These are phyloP conservation scores for Russula virescens DNA, from an alignment of 768 basidiomycete genomes.

Conservation along the genomic window DNA sequence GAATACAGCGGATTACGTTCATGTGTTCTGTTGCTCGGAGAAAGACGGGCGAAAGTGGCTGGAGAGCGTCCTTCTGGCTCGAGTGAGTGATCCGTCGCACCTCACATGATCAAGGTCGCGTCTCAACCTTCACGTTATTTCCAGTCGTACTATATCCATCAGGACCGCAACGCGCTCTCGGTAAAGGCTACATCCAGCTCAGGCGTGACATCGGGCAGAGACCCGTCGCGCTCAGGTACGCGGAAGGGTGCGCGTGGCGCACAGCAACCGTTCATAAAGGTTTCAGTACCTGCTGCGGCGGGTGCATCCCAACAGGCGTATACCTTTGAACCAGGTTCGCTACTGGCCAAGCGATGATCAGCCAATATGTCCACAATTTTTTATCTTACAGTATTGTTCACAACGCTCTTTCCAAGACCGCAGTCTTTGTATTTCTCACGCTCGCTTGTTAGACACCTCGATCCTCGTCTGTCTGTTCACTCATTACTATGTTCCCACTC, in stretches of 20 bases:
- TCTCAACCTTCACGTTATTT: background rate
- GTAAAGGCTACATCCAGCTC: slow-evolving; percentile 32
- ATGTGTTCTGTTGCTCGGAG: slow-evolving; percentile 74
- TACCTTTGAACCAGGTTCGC: slow-evolving; percentile 71
- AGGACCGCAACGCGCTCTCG: slow-evolving; percentile 69
- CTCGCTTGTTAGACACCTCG: background rate
- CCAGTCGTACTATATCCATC: slow-evolving; percentile 78
- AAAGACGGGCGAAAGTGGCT: slow-evolving; percentile 74
- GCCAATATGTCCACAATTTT: background rate
- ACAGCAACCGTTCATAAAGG: slow-evolving; percentile 43
- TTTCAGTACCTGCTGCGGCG: slow-evolving; percentile 37
- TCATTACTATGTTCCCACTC: slow-evolving; percentile 7
- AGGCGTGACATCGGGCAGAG: slow-evolving; percentile 28
- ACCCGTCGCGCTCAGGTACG: slow-evolving; percentile 36
- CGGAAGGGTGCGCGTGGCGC: slow-evolving; percentile 36
- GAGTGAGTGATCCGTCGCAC: slow-evolving; percentile 47
- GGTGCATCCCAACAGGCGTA: slow-evolving; percentile 33
- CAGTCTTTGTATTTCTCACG: background rate
- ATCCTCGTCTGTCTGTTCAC: slow-evolving; percentile 1
- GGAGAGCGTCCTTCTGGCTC: slow-evolving; percentile 72
- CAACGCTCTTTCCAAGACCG: background rate
- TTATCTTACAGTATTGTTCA: slow-evolving; percentile 8
- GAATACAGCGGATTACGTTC: slow-evolving; percentile 80
- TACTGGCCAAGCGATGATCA: slow-evolving; percentile 51
- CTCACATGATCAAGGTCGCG: background rate